phyloP scores from a whole-genome alignment of 805 yeast species.

The Clavispora fructus region DNA sequence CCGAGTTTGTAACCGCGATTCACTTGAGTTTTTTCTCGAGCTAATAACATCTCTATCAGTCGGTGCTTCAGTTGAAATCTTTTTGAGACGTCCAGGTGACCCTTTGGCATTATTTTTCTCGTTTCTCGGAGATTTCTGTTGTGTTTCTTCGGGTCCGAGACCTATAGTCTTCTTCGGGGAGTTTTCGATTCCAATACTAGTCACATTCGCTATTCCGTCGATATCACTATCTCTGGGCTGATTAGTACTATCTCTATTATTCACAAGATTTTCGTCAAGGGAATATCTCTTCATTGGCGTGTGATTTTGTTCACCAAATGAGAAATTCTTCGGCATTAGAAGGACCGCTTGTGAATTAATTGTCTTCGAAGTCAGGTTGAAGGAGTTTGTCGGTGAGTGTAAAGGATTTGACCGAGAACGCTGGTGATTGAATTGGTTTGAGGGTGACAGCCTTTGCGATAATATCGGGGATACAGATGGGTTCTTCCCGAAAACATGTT shows the following conservation, averaged over 20 bases:
- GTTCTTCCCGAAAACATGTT: constrained; percentile 1
- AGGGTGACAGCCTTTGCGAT: constrained; percentile 2
- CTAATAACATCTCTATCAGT: not conserved
- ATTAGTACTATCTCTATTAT: not conserved
- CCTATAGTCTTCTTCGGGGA: not conserved
- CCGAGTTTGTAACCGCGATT: not conserved
- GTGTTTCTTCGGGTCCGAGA: not conserved
- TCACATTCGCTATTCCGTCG: constrained; percentile 8
- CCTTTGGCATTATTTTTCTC: not conserved
- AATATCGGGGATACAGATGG: constrained; percentile 9
- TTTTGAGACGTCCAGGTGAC: not conserved
- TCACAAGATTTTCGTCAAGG: constrained; percentile 18
- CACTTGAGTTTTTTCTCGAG: not conserved
- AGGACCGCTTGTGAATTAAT: constrained; percentile 41
- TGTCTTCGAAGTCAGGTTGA: constrained; percentile 6
- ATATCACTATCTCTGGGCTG: not conserved
- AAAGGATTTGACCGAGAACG: constrained; percentile 33
- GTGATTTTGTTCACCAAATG: constrained; percentile 21
- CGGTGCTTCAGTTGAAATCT: not conserved
- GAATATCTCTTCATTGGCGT: constrained; percentile 20
- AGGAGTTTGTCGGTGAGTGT: constrained; percentile 16
- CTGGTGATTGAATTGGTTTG: constrained; percentile 15
- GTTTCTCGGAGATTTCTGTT: not conserved
- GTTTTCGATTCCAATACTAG: constrained; percentile 12
- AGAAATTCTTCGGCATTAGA: constrained; percentile 45